Percentiles rank a stretch among this genome's conserved stretches.
phyloP scores from a whole-genome alignment of 2,329 filamentous ascomycete species.

The Colletotrichum theobromicola region DNA sequence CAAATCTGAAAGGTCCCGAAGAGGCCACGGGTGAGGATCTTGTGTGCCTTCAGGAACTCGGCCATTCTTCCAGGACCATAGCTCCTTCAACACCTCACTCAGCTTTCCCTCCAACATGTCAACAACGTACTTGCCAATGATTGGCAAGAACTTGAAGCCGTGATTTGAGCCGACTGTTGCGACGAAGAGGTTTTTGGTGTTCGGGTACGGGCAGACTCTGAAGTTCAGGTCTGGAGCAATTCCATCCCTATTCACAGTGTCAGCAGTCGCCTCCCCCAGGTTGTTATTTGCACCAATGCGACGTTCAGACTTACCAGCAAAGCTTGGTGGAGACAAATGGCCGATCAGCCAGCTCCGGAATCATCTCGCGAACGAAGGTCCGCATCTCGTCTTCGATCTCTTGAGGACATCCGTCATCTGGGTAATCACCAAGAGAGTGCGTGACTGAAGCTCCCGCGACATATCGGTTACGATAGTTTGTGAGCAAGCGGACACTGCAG shows the following conservation, averaged over 20 bases:
- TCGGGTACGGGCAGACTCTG: constrained; percentile 23
- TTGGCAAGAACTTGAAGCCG: constrained; percentile 57
- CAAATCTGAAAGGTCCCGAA: constrained; percentile 25
- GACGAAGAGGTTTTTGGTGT: constrained; percentile 44
- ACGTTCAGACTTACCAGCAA: constrained; percentile 53
- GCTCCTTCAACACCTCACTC: constrained; percentile 38
- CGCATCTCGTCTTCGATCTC: constrained; percentile 61
- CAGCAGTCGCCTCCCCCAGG: neutral
- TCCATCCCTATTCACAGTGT: constrained; percentile 28
- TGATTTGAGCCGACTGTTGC: constrained; percentile 59
- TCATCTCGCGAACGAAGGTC: constrained; percentile 51
- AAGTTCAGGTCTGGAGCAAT: constrained; percentile 34
- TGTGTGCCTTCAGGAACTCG: constrained; percentile 20
- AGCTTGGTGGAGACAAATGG: constrained; percentile 53
- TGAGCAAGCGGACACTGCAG: constrained; percentile 58
- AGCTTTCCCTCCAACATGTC: constrained; percentile 48
- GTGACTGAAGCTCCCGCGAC: constrained; percentile 22
- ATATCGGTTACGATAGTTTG: constrained; percentile 42
- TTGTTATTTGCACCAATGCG: neutral
- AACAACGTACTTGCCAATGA: constrained; percentile 56
- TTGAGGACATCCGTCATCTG: constrained; percentile 41
- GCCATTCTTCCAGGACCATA: constrained; percentile 40
- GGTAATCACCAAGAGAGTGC: constrained; percentile 27
- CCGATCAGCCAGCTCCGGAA: constrained; percentile 54
- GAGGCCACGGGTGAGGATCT: constrained; percentile 24